Conservation (phyloP, 1,284 basidiomycete species). For the Cystobasidium slooffiae region DNA sequence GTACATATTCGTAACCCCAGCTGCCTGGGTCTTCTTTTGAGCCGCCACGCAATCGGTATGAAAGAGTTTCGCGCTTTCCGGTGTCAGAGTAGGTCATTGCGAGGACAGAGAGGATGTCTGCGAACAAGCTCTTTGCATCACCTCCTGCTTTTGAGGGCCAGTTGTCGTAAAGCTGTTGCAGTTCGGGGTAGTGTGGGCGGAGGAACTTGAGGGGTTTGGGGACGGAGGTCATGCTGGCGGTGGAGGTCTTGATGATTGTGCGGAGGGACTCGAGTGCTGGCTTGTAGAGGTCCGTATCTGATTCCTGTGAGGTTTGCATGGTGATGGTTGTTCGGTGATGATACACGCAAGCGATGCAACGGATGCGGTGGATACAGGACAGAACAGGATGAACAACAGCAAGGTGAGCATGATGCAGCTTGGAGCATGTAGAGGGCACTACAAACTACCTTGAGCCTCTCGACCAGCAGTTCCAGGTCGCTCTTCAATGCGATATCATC, state of each 20-base stretch:
- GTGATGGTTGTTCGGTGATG: neutral
- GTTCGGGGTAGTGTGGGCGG: constrained; percentile 87
- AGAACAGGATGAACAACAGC: too few species aligned
- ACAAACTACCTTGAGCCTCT: constrained; percentile 77
- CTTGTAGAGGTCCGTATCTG: constrained; percentile 79
- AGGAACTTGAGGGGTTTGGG: constrained; percentile 99
- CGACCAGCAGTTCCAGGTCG: constrained; percentile 96
- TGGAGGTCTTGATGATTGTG: constrained; percentile 92
- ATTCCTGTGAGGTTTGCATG: constrained; percentile 68
- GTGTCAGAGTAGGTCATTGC: constrained; percentile 99
- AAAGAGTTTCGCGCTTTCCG: constrained; percentile 88
- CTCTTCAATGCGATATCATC: constrained; percentile 93
- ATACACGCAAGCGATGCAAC: constrained; percentile 8
- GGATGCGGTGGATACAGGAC: neutral
- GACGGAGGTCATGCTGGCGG: constrained; percentile 99
- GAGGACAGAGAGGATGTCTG: constrained; percentile 97
- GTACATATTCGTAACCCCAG: constrained; percentile 99
- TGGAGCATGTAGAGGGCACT: neutral
- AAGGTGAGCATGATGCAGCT: neutral
- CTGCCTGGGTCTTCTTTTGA: constrained; percentile 84
- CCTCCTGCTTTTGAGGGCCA: constrained; percentile 62
- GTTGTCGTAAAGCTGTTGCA: constrained; percentile 77
- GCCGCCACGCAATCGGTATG: constrained; percentile 83
- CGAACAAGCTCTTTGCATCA: constrained; percentile 77
- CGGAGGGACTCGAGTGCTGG: constrained; percentile 93